Percentiles rank a stretch among this genome's conserved stretches.
Conservation (phyloP, 2,329 filamentous ascomycete genomes). For the Aureobasidium namibiae region DNA sequence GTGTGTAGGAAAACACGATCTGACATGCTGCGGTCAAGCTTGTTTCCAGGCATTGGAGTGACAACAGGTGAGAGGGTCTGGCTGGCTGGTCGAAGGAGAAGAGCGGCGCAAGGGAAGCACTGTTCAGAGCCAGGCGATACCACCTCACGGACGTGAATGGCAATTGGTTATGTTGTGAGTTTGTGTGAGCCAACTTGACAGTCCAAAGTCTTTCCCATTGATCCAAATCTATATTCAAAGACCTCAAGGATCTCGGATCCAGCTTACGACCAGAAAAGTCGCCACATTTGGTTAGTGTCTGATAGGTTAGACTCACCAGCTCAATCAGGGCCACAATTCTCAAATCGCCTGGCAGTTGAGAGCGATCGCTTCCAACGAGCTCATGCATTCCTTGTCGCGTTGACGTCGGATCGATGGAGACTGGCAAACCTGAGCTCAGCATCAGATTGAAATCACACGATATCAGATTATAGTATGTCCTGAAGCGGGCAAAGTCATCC, state of each 20-base stretch:
- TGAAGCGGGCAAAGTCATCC: not conserved
- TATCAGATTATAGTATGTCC: not conserved
- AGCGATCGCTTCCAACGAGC: not conserved
- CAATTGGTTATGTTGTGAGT: not conserved
- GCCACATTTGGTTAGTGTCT: not conserved
- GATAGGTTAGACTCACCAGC: not conserved
- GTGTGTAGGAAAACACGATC: not conserved
- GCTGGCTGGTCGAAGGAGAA: not conserved
- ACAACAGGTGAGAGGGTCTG: not conserved
- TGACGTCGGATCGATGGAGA: not conserved
- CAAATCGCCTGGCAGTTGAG: not conserved
- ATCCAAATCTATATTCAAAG: not conserved
- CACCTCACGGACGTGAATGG: not conserved
- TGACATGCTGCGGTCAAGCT: not conserved
- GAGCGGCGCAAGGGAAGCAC: not conserved
- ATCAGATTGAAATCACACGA: slow-evolving; percentile 1
- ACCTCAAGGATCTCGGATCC: not conserved
- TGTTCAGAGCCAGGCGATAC: not conserved
- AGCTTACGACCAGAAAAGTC: not conserved
- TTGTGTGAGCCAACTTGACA: not conserved
- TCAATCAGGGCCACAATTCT: not conserved
- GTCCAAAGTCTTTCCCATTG: not conserved
- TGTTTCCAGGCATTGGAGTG: not conserved
- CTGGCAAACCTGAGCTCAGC: not conserved
- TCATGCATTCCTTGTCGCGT: not conserved